Conservation (phyloP, 257 asterid species). For the Penstemon eatonii region DNA sequence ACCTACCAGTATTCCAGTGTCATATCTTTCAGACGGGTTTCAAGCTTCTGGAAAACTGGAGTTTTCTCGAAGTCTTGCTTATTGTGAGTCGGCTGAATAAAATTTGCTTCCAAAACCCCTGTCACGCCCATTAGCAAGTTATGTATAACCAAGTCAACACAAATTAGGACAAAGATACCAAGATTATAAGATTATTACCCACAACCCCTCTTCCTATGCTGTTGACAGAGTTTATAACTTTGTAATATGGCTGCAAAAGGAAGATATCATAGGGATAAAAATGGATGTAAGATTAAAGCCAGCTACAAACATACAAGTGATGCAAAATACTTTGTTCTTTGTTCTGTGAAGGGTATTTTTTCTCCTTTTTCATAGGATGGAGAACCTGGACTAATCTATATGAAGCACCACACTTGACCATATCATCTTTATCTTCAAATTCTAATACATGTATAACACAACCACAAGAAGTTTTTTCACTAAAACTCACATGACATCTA, state of each 20-base stretch:
- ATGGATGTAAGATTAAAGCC: background rate
- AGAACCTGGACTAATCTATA: background rate
- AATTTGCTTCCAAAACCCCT: slow-evolving; percentile 95
- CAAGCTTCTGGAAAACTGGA: slow-evolving; percentile 87
- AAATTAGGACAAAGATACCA: slow-evolving; percentile 23
- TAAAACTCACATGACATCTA: slow-evolving; percentile 1
- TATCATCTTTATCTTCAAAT: slow-evolving; percentile 12
- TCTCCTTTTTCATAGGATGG: background rate
- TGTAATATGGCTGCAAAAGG: slow-evolving; percentile 88
- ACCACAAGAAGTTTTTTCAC: background rate
- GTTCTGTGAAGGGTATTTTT: too few species aligned
- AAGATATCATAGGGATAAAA: background rate
- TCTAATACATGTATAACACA: background rate
- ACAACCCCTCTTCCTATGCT: slow-evolving; percentile 95
- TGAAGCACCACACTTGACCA: slow-evolving; percentile 3
- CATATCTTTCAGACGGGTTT: slow-evolving; percentile 81
- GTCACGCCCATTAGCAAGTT: slow-evolving; percentile 27
- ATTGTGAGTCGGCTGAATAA: slow-evolving; percentile 82
- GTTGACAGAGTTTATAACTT: slow-evolving; percentile 50
- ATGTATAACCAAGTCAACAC: slow-evolving; percentile 12
- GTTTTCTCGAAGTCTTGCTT: slow-evolving; percentile 96
- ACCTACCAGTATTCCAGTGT: slow-evolving; percentile 85
- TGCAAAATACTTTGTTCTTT: background rate
- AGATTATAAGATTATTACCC: slow-evolving; percentile 53
- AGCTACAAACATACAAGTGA: background rate